Conservation (phyloP, 371 early-diverging fungal genomes). For the Entomophthora muscae region DNA sequence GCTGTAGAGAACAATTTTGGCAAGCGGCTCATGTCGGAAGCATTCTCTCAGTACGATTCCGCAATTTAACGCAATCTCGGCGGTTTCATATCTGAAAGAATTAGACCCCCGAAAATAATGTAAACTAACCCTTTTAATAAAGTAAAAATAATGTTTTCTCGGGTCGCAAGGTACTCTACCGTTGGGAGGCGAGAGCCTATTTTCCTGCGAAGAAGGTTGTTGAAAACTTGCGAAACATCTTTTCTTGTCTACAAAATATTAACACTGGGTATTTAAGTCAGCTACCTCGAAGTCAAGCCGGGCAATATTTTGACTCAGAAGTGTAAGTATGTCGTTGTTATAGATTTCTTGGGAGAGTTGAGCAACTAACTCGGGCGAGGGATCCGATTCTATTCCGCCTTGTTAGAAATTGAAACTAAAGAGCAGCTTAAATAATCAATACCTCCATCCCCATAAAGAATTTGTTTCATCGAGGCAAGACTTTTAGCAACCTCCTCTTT, state of each 20-base stretch:
- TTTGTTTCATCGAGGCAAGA: slow-evolving; percentile 72
- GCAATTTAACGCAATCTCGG: slow-evolving; percentile 88
- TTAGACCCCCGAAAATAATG: slow-evolving; percentile 1
- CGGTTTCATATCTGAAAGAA: slow-evolving; percentile 61
- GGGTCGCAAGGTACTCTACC: slow-evolving; percentile 76
- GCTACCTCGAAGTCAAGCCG: slow-evolving; percentile 82
- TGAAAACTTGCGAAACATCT: slow-evolving; percentile 93
- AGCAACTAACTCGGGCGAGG: slow-evolving; percentile 76
- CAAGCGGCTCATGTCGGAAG: slow-evolving; percentile 80
- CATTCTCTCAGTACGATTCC: slow-evolving; percentile 95
- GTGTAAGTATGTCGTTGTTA: slow-evolving; percentile 66
- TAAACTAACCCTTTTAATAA: slow-evolving; percentile 54
- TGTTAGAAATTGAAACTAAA: neutral
- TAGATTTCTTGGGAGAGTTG: slow-evolving; percentile 90
- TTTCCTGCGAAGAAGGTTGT: slow-evolving; percentile 83
- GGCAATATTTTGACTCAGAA: slow-evolving; percentile 65
- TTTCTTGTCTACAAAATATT: slow-evolving; percentile 60
- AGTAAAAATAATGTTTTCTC: slow-evolving; percentile 60
- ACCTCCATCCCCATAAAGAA: slow-evolving; percentile 86
- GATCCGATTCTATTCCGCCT: slow-evolving; percentile 82
- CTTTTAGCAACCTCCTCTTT: slow-evolving; percentile 91
- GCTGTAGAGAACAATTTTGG: slow-evolving; percentile 66
- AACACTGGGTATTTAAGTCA: neutral
- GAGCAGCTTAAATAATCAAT: slow-evolving; percentile 11
- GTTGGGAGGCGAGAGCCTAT: slow-evolving; percentile 90